A percentile compares a stretch with the other conserved stretches of the same genome.
Conservation (phyloP, 108 stramenopile genomes). For the Pseudonitzschia pungens region DNA sequence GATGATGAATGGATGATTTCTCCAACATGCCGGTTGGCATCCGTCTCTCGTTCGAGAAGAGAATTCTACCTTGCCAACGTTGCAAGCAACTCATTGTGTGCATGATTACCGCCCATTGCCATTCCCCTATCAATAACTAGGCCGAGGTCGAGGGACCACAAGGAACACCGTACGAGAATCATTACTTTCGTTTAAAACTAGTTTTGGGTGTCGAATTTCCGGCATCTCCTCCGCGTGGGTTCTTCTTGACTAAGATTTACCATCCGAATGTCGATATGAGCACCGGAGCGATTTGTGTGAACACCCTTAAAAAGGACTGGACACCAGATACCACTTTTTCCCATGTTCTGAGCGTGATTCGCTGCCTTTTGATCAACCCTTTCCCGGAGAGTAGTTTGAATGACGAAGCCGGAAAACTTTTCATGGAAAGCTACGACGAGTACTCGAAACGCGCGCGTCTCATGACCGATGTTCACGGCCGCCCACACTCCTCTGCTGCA, state of each 20-base stretch:
- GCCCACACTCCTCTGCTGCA: slow-evolving; percentile 20
- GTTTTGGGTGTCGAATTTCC: slow-evolving; percentile 88
- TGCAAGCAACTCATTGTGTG: slow-evolving; percentile 1
- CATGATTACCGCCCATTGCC: neutral
- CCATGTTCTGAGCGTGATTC: slow-evolving; percentile 96
- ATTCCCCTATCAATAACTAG: slow-evolving; percentile 34
- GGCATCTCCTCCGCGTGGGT: slow-evolving; percentile 91
- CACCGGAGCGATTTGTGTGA: slow-evolving; percentile 98
- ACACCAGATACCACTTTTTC: slow-evolving; percentile 80
- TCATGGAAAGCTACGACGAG: slow-evolving; percentile 99
- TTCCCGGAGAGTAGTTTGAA: slow-evolving; percentile 98
- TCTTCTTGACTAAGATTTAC: slow-evolving; percentile 97
- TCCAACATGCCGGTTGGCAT: no score
- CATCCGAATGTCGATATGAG: slow-evolving; percentile 97
- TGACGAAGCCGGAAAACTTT: slow-evolving; percentile 98
- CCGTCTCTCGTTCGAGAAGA: neutral
- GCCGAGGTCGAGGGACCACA: slow-evolving; percentile 93
- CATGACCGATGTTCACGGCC: slow-evolving; percentile 94
- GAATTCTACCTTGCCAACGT: neutral
- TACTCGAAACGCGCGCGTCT: slow-evolving; percentile 91
- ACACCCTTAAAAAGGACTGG: slow-evolving; percentile 98
- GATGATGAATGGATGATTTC: no score
- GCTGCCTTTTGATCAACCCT: slow-evolving; percentile 97
- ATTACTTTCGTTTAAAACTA: slow-evolving; percentile 94
- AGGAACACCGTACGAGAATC: slow-evolving; percentile 95